Evolutionary conservation across 139 green algal genomes (phyloP), one percentile per base, ranked within the genome.

Genomic region (Chlamydomonas applanata): DNA sequence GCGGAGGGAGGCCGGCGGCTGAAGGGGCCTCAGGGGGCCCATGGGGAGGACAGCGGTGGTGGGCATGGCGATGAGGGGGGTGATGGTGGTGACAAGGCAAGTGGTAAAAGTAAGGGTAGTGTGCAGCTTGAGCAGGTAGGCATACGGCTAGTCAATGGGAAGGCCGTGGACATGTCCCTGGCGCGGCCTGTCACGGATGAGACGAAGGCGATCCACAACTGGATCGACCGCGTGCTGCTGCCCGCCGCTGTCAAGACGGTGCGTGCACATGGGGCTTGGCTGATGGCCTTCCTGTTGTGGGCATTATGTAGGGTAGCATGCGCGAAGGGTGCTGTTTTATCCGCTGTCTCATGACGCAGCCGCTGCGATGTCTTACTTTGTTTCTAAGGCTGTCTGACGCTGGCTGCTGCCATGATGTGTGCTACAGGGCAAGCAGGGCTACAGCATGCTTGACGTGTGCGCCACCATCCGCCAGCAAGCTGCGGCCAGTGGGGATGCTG

Each of bases 211-310:
- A 73, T 82, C 46, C 69, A 77, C 61, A 74, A 81, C 25, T 96
- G 89, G 88, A 83, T 96, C 56, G 88, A 96, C 57, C 53, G 61
- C 0, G 56, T 67, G 25, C 83, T 97, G 34, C 69, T 92, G 20
- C 88, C 88, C 1, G 83, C 85, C 24, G 75, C 91, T 66, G 93
- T 93, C 67, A 34, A 46, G 0, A 77, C 87, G 85, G 89, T 85
- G 62, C 0, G 66, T 68, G 71, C 14, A 3, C 32, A 34, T 4
- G 3, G 34, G 34, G 34, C 17, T 29, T 68, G 60, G 4, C 4
- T 19, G 20, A 45, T 20, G 60, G 60, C 4, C 17, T 63, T n/a
- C 25, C 54, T 13, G 5, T 63, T 63, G 16, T 17, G 22, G 14
- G 54, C 54, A 5, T 63, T 22, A 63, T 11, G 16, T 17, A 30